Conservation (phyloP, 2,329 filamentous ascomycete genomes). For the Xylaria sp. region DNA sequence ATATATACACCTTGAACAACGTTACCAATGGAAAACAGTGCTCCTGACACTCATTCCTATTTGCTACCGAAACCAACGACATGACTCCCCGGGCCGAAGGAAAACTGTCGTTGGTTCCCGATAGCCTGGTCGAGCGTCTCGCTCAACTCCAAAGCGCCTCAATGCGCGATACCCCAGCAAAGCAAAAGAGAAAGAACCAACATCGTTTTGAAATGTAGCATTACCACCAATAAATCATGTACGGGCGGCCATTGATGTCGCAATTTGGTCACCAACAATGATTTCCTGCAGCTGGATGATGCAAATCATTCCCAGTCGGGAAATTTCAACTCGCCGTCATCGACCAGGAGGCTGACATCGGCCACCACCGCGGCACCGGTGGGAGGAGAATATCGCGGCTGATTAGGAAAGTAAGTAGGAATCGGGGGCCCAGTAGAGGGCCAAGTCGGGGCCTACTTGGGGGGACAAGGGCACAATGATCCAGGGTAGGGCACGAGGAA, state of each 20-base stretch:
- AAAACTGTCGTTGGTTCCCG: not conserved
- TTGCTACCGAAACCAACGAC: not conserved
- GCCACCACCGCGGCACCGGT: not conserved
- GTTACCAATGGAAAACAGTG: too few relatives aligned
- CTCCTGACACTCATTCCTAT: too few relatives aligned
- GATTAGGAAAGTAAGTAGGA: not conserved
- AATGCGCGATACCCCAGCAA: not conserved
- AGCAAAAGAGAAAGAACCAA: not conserved
- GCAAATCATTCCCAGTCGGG: not conserved
- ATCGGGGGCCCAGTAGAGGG: not conserved
- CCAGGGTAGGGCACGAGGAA: not conserved
- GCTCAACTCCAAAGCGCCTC: not conserved
- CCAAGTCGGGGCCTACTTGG: not conserved
- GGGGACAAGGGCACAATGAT: not conserved
- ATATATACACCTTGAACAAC: too few relatives aligned
- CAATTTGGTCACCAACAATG: not conserved
- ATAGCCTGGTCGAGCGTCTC: not conserved
- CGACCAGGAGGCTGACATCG: not conserved
- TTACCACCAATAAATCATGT: not conserved
- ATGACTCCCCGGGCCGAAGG: not conserved
- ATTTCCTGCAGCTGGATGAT: not conserved
- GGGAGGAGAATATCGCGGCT: not conserved
- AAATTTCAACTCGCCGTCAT: not conserved
- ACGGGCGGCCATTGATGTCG: not conserved
- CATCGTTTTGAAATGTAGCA: not conserved